Conservation (phyloP, 306 rosid genomes). For the Castanea sativa region DNA sequence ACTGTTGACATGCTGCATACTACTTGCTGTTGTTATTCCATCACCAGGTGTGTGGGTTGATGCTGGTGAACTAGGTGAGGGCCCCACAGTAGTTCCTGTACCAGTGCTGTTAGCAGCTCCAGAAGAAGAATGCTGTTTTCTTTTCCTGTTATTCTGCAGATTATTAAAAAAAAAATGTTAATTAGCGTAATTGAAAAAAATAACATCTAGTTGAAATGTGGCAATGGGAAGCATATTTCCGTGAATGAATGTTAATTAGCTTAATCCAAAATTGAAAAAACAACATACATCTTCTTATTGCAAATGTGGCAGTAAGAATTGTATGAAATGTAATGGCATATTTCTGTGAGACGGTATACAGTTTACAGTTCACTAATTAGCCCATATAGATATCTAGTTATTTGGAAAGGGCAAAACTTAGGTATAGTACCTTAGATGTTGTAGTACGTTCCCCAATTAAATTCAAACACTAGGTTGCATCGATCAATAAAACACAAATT, state of each 20-base stretch:
- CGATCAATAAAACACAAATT: too few relatives aligned
- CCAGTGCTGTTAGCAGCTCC: conserved; percentile 96
- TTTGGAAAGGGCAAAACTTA: background rate
- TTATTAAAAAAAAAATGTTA: background rate
- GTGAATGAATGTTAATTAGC: background rate
- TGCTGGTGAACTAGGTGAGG: conserved; percentile 81
- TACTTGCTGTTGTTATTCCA: conserved; percentile 60
- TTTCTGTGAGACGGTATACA: background rate
- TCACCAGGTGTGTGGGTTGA: conserved; percentile 93
- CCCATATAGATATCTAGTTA: conserved; percentile 7
- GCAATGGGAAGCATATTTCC: conserved; percentile 1
- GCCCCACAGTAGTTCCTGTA: conserved; percentile 85
- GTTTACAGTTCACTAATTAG: background rate
- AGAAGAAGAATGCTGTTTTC: conserved; percentile 79
- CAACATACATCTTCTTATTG: background rate
- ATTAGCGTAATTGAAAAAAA: conserved; percentile 1
- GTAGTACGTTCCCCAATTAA: too few relatives aligned
- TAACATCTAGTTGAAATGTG: conserved; percentile 1
- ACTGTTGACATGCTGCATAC: conserved; percentile 59
- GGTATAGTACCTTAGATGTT: too few relatives aligned
- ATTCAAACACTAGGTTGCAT: too few relatives aligned
- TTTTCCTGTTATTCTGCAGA: conserved; percentile 50
- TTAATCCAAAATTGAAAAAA: background rate
- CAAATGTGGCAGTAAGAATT: conserved; percentile 9
- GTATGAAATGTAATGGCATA: background rate